Evolutionary conservation across 2,329 filamentous ascomycete species (phyloP), one percentile per base, ranked within the genome.

Genomic region (Botrytis cinerea): DNA sequence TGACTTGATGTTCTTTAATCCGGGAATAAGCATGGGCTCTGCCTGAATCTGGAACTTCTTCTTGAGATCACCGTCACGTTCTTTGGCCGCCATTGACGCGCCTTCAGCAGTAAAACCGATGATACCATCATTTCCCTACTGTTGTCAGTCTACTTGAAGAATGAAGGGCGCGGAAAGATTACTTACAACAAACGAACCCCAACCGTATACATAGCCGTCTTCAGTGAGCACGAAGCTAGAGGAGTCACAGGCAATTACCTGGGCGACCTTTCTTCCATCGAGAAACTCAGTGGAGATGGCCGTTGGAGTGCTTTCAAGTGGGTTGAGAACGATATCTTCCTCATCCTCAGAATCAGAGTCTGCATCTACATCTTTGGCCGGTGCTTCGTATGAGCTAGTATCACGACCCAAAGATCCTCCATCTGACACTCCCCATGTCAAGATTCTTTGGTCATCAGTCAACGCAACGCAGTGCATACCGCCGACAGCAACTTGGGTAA

Each of bases 361-460:
- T 14, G 86, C 87, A 32, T 88, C 88, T 22, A 86, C 85, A 71
- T 89, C 87, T 73, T 88, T 86, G 45, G 88, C 82, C 28, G 89
- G 89, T 67, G 91, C 91, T 2, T 90, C 91, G n/a, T 51, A 46
- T 32, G 43, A 67, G 20, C 84, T 84, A 4, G 92, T 95, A 80
- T 93, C 88, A 80, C 93, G 87, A 60, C 93, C 93, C 54, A 97
- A 87, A 14, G 93, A 92, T 75, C 92, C 92, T 80, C 94, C 90
- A 80, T 97, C 93, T 80, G 96, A 96, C 78, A 96, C 93, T 71
- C 93, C 93, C 93, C 93, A 97, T 43, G 92, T 94, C 71, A 94
- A 84, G 77, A 97, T 92, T 83, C 90, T 91, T 85, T 94, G 93
- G 82, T 95, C 91, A 77, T 90, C 87, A 68, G 93, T 95, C 70